Percentiles rank a stretch among this genome's conserved stretches.
Conservation (phyloP, 2,329 filamentous ascomycete species). For the Colletotrichum graminicola region DNA sequence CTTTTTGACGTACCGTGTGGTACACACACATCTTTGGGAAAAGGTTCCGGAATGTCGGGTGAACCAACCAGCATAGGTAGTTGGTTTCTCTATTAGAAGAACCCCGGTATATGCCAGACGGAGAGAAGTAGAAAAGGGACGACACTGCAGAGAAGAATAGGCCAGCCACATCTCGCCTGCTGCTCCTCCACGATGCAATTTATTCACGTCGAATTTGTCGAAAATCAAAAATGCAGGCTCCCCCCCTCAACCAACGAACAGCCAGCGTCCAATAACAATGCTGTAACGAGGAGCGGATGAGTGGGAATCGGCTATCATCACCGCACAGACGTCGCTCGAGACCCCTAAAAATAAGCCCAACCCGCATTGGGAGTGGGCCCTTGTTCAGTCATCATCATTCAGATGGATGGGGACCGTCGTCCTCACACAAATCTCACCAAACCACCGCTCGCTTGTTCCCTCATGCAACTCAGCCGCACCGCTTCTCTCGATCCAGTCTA, state of each 20-base stretch:
- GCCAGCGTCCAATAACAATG: neutral
- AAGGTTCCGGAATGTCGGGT: neutral
- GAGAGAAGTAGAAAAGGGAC: neutral
- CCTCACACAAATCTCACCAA: neutral
- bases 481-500: constrained; percentile 35
- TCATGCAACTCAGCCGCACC: constrained; percentile 38
- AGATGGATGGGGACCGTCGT: neutral
- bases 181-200: neutral
- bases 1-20: too few species aligned
- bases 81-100: neutral
- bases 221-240: neutral
- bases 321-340: constrained; percentile 26
- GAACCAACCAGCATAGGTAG: neutral
- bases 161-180: neutral
- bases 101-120: too few species aligned
- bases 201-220: neutral
- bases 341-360: constrained; percentile 39
- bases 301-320: constrained; percentile 1
- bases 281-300: neutral
- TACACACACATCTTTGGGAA: too few species aligned
- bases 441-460: neutral
- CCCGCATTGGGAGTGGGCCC: constrained; percentile 23
- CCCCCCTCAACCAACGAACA: too few species aligned
- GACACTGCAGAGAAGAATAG: neutral
- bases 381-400: neutral